Base-by-base conservation (phyloP, 129 eudicot genomes). In the Helianthus tuberosus region DNA sequence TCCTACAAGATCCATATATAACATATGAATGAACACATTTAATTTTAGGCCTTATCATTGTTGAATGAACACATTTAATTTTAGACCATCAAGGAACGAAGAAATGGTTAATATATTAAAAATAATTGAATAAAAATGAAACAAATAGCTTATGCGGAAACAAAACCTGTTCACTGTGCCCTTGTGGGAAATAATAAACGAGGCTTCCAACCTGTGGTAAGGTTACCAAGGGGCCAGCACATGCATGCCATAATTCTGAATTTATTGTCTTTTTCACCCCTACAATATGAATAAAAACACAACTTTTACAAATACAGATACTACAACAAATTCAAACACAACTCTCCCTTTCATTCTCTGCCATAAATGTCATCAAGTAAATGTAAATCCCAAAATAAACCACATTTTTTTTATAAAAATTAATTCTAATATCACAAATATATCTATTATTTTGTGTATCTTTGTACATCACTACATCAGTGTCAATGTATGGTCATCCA, bases 191-290 rank as follows among this genome's bases (percentile, higher is more conserved):
- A 82, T 94, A 94, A 85, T 90, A 94, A 58, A 94, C 96, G 49
- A 90, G 96, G 86, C 97, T 94, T 77, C 97, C 98, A 39, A 94
- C 88, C 77, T 88, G 97, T 75, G 98, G 98, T 78, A 94, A 82
- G 41, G 88, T 79, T 36, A 94, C 97, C 78, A 94, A 81, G 55
- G 98, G 98, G 35, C 98, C 98, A 70, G 98, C 98, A 74, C 98
- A 94, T 38, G 98, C 97, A 85, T 94, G 98, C 98, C 98, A 94
- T 41, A 90, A 82, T 88, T 94, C 97, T 1, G 98, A 90, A 76
- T 84, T 86, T 44, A 94, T 84, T 57, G 80, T 75, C 85, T 86
- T 90, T 79, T 78, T 85, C 17, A 55, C 77, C 67, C 91, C 98
- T 92, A 77, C 81, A 77, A 76, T 55, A 38, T 76, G 58, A 20